Percentiles rank a stretch among this genome's conserved stretches.
phyloP scores from a whole-genome alignment of 1,284 basidiomycete species.

The Hypsizygus ulmarius region DNA sequence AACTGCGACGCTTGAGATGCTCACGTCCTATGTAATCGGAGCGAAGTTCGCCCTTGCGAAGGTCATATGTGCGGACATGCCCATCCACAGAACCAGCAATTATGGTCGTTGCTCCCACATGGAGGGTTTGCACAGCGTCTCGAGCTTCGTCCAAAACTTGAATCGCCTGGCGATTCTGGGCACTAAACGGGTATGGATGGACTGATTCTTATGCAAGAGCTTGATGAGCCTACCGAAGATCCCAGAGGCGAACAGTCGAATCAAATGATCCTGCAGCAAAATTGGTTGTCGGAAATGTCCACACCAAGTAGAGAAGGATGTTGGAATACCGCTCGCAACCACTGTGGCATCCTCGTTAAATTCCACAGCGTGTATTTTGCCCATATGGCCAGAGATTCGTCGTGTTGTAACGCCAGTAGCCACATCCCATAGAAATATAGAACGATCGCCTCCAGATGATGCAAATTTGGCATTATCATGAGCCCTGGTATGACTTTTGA shows the following conservation, averaged over 20 bases:
- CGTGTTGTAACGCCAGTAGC: constrained; percentile 80
- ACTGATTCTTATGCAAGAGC: constrained; percentile 2
- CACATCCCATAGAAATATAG: constrained; percentile 96
- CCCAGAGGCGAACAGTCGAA: constrained; percentile 86
- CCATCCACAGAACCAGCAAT: constrained; percentile 90
- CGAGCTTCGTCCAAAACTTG: constrained; percentile 88
- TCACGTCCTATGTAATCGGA: constrained; percentile 88
- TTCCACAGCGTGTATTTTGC: constrained; percentile 87
- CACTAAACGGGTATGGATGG: constrained; percentile 42
- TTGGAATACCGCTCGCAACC: constrained; percentile 71
- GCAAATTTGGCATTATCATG: constrained; percentile 94
- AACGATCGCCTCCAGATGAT: constrained; percentile 90
- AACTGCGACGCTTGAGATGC: constrained; percentile 29
- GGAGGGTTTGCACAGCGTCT: constrained; percentile 84
- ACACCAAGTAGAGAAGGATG: background rate
- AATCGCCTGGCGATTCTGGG: constrained; percentile 81
- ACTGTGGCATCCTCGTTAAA: constrained; percentile 87
- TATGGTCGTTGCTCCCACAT: constrained; percentile 64
- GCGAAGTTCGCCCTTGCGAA: constrained; percentile 86
- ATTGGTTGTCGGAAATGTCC: background rate
- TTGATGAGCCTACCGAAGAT: constrained; percentile 59
- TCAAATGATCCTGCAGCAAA: constrained; percentile 74
- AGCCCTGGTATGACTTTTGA: constrained; percentile 47
- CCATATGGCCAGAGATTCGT: constrained; percentile 83
- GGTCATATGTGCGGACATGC: constrained; percentile 87